Percentiles rank a stretch among this genome's conserved stretches.
Conservation (phyloP, 805 yeast genomes). For the Kuraishia cidri region DNA sequence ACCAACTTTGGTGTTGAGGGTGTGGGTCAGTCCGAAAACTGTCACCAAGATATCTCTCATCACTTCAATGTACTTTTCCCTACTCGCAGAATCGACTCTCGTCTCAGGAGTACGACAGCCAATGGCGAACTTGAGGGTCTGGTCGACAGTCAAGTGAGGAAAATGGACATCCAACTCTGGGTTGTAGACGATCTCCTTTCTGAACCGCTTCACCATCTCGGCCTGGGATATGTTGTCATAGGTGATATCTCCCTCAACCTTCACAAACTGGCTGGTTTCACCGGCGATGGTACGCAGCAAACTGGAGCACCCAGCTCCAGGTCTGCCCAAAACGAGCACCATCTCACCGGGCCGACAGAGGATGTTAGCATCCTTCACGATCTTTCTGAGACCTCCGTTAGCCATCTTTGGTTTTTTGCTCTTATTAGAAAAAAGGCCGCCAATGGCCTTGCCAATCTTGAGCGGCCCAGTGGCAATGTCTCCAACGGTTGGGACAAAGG, state of each 20-base stretch:
- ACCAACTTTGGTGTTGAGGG: conserved; percentile 56
- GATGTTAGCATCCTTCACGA: conserved; percentile 1
- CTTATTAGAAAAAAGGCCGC: background rate
- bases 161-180: conserved; percentile 52
- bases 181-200: conserved; percentile 40
- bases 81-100: conserved; percentile 34
- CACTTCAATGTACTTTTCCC: conserved; percentile 28
- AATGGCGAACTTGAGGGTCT: conserved; percentile 47
- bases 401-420: background rate
- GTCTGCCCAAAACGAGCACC: conserved; percentile 62
- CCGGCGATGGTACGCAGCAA: conserved; percentile 56
- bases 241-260: conserved; percentile 29
- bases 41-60: conserved; percentile 40
- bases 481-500: conserved; percentile 32
- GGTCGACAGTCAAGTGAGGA: conserved; percentile 45
- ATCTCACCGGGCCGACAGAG: conserved; percentile 52
- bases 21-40: conserved; percentile 49
- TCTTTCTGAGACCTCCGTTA: conserved; percentile 1
- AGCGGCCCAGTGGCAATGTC: conserved; percentile 26
- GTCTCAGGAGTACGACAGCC: conserved; percentile 47
- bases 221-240: conserved; percentile 41
- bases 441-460: conserved; percentile 3
- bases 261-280: conserved; percentile 31
- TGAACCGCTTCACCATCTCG: conserved; percentile 37
- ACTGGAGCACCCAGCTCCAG: conserved; percentile 78